phyloP scores from a whole-genome alignment of 2,329 filamentous ascomycete species.

The Trichoderma pleuroti region DNA sequence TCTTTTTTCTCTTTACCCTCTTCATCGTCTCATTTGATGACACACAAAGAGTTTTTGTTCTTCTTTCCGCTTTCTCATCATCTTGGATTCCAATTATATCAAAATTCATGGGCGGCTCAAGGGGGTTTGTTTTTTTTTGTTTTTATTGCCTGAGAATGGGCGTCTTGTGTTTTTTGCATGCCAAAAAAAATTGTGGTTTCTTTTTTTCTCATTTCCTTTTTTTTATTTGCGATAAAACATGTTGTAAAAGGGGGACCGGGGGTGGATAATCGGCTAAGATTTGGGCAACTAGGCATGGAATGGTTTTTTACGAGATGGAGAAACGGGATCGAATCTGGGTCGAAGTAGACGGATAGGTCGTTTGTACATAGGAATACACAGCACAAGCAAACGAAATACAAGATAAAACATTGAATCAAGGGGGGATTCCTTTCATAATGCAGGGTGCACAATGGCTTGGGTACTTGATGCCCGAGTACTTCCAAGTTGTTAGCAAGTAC shows the following conservation, averaged over 20 bases:
- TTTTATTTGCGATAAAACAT: not conserved
- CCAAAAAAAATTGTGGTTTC: not conserved
- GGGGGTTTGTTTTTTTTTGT: not conserved
- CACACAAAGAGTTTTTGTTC: not conserved
- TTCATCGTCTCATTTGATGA: not conserved
- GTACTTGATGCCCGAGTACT: not conserved
- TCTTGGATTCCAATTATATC: not conserved
- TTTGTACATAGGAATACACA: conserved; percentile 16
- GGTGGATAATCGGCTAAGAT: not conserved
- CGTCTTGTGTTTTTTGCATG: not conserved
- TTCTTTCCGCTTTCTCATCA: not conserved
- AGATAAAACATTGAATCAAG: not conserved
- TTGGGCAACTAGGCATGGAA: conserved; percentile 11
- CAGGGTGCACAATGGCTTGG: not conserved
- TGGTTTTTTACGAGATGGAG: not conserved
- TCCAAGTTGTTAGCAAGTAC: not conserved
- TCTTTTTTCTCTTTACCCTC: not conserved
- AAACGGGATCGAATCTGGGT: not conserved
- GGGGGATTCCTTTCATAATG: not conserved
- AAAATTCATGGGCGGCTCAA: conserved; percentile 15
- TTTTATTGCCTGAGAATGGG: not conserved
- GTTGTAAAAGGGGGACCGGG: not conserved
- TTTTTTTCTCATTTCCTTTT: not conserved
- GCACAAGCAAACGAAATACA: conserved; percentile 16
- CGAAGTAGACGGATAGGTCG: conserved; percentile 6